Percentiles rank a stretch among this genome's conserved stretches.
Evolutionary conservation across 2,329 filamentous ascomycete genomes (phyloP).

Genomic region (Fusarium concolor): DNA sequence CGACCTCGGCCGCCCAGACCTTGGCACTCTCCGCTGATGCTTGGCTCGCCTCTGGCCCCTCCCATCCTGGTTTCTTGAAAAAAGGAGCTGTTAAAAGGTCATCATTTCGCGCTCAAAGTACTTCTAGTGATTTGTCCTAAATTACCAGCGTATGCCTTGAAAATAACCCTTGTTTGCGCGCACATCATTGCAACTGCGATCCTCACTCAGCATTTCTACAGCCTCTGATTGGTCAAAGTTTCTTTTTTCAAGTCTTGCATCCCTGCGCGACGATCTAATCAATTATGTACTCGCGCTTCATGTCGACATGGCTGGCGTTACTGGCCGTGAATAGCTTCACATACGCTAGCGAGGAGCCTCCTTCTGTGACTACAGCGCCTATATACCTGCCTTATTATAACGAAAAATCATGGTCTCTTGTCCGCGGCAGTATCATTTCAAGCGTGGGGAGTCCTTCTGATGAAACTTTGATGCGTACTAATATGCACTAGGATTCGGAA

Average conservation of each 20-base stretch:
- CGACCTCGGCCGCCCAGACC: constrained; percentile 38
- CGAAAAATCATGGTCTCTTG: constrained; percentile 56
- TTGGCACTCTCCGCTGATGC: constrained; percentile 39
- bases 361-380: constrained; percentile 55
- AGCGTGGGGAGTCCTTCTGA: constrained; percentile 50
- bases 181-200: constrained; percentile 1
- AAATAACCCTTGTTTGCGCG: constrained; percentile 7
- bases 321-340: constrained; percentile 44
- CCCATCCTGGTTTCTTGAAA: constrained; percentile 15
- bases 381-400: constrained; percentile 60
- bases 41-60: constrained; percentile 30
- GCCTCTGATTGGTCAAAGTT: constrained; percentile 12
- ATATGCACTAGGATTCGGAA: constrained; percentile 41
- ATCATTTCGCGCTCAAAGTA: constrained; percentile 8
- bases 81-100: constrained; percentile 26
- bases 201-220: not conserved
- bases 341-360: constrained; percentile 32
- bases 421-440: constrained; percentile 60
- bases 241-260: constrained; percentile 4
- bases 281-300: constrained; percentile 29
- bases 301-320: constrained; percentile 41
- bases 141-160: not conserved
- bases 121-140: not conserved
- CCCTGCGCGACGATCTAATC: constrained; percentile 15
- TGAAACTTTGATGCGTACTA: not conserved